Conservation (phyloP, 2,329 filamentous ascomycete species). For the Cryphonectria naterciae region DNA sequence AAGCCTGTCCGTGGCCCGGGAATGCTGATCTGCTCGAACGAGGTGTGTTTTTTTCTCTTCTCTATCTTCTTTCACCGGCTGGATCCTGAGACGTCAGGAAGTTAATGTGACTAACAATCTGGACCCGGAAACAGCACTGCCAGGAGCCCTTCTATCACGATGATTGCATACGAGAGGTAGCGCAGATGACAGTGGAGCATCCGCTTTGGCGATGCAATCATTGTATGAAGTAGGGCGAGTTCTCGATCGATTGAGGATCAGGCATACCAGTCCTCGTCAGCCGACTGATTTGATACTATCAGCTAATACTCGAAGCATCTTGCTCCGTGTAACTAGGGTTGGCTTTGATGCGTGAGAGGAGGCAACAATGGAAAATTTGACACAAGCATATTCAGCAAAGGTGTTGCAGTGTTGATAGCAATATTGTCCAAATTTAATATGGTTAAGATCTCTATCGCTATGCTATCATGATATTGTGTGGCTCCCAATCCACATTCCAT, state of each 20-base stretch:
- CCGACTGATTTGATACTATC: not conserved
- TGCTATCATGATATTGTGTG: not conserved
- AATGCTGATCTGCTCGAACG: conserved; percentile 54
- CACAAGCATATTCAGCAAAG: not conserved
- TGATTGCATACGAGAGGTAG: conserved; percentile 46
- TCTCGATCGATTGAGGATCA: not conserved
- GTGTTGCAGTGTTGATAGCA: not conserved
- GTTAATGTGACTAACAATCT: conserved; percentile 23
- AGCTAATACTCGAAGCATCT: not conserved
- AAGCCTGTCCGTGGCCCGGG: conserved; percentile 52
- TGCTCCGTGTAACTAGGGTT: not conserved
- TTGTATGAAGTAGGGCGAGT: conserved; percentile 35
- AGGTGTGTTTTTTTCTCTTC: conserved; percentile 43
- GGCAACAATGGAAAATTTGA: not conserved
- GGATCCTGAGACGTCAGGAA: not conserved
- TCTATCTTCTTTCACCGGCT: not conserved
- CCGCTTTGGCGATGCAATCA: conserved; percentile 51
- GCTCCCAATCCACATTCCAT: not conserved
- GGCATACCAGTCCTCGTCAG: not conserved
- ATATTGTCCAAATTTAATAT: not conserved
- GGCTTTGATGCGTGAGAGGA: not conserved
- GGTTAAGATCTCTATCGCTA: not conserved
- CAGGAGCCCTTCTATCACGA: conserved; percentile 52
- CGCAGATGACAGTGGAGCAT: conserved; percentile 41
- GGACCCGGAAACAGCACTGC: conserved; percentile 43